phyloP scores from a whole-genome alignment of 331 rosid species.

The Ulmus americana region DNA sequence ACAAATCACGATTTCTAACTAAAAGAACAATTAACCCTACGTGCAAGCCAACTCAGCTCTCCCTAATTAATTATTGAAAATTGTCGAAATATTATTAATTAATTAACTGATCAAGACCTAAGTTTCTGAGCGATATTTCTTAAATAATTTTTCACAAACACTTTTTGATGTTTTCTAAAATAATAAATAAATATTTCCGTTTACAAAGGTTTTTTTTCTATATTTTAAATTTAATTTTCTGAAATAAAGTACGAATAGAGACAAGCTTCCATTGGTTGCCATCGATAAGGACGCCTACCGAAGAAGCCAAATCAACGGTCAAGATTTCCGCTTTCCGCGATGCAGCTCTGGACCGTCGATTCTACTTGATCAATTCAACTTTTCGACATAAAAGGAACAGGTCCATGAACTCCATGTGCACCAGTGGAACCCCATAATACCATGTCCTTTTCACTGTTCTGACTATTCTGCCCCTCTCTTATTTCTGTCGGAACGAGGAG shows the following conservation, averaged over 20 bases:
- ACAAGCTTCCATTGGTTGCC: conserved; percentile 29
- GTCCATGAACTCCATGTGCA: conserved; percentile 35
- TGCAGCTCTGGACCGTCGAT: conserved; percentile 24
- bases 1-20: conserved; percentile 38
- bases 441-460: conserved; percentile 27
- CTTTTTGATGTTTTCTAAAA: conserved; percentile 22
- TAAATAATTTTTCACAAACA: not conserved
- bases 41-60: conserved; percentile 54
- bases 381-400: conserved; percentile 38
- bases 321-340: not conserved
- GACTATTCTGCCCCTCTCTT: conserved; percentile 29
- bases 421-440: conserved; percentile 36
- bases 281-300: conserved; percentile 29
- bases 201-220: not conserved
- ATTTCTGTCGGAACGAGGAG: not conserved
- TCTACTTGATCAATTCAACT: conserved; percentile 4
- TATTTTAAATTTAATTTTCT: not conserved
- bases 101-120: conserved; percentile 22
- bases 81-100: not conserved
- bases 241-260: conserved; percentile 21
- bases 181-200: not conserved
- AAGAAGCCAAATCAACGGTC: conserved; percentile 20
- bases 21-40: conserved; percentile 27
- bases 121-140: conserved; percentile 17
- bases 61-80: conserved; percentile 10